Evolutionary conservation across 148 eudicot species (phyloP), one percentile per base, ranked within the genome.

Genomic region (Chenopodium album): DNA sequence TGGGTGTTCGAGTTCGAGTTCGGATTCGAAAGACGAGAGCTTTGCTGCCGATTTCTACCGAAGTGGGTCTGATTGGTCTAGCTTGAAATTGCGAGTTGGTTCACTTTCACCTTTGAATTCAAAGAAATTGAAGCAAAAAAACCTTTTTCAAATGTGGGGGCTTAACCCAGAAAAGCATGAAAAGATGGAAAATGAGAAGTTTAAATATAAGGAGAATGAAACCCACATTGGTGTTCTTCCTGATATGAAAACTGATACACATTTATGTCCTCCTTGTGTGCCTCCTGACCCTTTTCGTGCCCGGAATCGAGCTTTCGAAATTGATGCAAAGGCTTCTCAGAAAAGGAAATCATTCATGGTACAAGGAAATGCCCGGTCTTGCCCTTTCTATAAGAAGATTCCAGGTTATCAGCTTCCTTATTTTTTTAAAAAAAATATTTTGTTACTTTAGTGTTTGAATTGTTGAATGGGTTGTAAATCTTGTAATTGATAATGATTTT

Each of bases 361-460:
- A 28, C 31, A 34, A 46, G 77, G 60, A 16, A 11, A 50, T 26
- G 4, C 81, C 22, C 87, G 87, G n/a, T 66, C 77, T 78, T 91
- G 94, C 82, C 94, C 94, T 72, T 91, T 91, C 75, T 91, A 91
- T 81, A 91, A 91, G 89, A 91, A 85, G 80, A 87, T 91, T 11
- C 92, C 92, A 76, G 91, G 94, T 89, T 54, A 32, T 29, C n/a
- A 26, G 14, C 41, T 26, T 62, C 11, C 1, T 44, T 28, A 73
- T 28, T 73, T 20, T 23, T 28, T 73, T 64, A 1, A 8, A 31
- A 31, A 31, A 31, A 31, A 31, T 1, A 31, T 4, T 34, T 41
- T 5, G 7, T 41, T 41, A 41, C 44, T 41, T 41, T 41, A 26
- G 17, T 48, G 8, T 19, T 32, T 65, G 3, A 2, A 12, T 19